Conservation (phyloP, 2,329 filamentous ascomycete genomes). For the Colletotrichum cuscutae region DNA sequence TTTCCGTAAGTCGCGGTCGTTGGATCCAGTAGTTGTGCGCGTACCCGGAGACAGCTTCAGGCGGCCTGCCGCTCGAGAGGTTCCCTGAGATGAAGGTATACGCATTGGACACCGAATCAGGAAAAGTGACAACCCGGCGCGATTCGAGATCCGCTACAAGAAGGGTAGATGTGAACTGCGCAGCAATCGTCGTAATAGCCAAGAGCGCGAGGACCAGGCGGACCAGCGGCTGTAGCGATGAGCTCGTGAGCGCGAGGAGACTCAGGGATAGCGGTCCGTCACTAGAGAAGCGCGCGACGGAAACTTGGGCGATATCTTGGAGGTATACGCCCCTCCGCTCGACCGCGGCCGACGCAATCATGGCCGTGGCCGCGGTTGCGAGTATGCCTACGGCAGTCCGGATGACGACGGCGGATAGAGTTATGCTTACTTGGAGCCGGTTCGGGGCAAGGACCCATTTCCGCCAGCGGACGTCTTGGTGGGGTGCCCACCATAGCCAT, state of each 20-base stretch:
- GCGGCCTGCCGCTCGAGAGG: background rate
- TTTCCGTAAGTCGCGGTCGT: background rate
- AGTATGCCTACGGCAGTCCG: background rate
- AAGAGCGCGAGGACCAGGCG: background rate
- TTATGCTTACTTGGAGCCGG: background rate
- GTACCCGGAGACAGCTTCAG: background rate
- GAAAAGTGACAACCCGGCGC: background rate
- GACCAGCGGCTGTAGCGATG: background rate
- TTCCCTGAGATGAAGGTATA: background rate
- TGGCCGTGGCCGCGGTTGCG: constrained; percentile 4
- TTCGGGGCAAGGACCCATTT: background rate
- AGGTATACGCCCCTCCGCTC: constrained; percentile 6
- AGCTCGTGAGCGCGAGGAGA: background rate
- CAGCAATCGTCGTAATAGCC: background rate
- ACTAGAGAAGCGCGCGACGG: background rate
- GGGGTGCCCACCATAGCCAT: background rate
- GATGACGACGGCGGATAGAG: background rate
- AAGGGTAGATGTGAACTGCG: constrained; percentile 3
- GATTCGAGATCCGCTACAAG: constrained; percentile 4
- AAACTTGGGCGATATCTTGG: background rate
- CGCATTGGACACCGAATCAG: background rate
- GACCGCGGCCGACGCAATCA: constrained; percentile 10
- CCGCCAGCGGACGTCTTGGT: background rate
- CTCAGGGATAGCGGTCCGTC: background rate
- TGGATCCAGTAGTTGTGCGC: constrained; percentile 1